phyloP scores from a whole-genome alignment of 805 yeast genomes.

The Zygosaccharomyces pseudorouxii region DNA sequence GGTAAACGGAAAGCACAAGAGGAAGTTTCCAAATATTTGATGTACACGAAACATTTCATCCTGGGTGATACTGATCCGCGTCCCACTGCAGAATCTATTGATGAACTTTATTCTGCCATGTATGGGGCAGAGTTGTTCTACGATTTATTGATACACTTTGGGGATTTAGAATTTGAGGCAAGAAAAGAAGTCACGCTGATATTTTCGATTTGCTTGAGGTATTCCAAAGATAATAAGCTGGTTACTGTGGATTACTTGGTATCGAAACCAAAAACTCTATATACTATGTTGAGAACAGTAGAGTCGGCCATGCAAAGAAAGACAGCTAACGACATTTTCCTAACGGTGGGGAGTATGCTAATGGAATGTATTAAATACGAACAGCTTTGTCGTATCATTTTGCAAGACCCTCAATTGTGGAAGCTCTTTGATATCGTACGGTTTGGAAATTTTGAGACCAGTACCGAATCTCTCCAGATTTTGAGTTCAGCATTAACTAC shows the following conservation, averaged over 20 bases:
- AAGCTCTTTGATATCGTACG: conserved; percentile 73
- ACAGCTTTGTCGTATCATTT: conserved; percentile 53
- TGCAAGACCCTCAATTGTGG: conserved; percentile 69
- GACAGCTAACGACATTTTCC: conserved; percentile 51
- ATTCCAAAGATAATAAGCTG: conserved; percentile 68
- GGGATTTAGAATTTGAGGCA: conserved; percentile 80
- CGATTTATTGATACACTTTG: conserved; percentile 53
- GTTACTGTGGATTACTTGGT: conserved; percentile 86
- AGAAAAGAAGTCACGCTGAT: conserved; percentile 74
- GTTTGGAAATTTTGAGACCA: conserved; percentile 75
- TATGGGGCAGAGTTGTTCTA: conserved; percentile 66
- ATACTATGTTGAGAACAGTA: conserved; percentile 62
- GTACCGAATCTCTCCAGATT: conserved; percentile 85
- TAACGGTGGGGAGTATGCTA: conserved; percentile 70
- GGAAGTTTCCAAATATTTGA: conserved; percentile 61
- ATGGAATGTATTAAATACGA: conserved; percentile 84
- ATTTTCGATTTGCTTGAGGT: conserved; percentile 70
- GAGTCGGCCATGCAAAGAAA: conserved; percentile 44
- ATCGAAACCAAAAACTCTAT: conserved; percentile 59
- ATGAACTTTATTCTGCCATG: conserved; percentile 73
- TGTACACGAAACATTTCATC: conserved; percentile 59
- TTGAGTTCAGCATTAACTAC: conserved; percentile 61
- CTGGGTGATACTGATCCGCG: conserved; percentile 54
- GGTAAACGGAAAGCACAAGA: conserved; percentile 54
- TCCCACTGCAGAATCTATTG: conserved; percentile 65